Conservation (phyloP, 768 basidiomycete genomes). For the Kwoniella sp. region DNA sequence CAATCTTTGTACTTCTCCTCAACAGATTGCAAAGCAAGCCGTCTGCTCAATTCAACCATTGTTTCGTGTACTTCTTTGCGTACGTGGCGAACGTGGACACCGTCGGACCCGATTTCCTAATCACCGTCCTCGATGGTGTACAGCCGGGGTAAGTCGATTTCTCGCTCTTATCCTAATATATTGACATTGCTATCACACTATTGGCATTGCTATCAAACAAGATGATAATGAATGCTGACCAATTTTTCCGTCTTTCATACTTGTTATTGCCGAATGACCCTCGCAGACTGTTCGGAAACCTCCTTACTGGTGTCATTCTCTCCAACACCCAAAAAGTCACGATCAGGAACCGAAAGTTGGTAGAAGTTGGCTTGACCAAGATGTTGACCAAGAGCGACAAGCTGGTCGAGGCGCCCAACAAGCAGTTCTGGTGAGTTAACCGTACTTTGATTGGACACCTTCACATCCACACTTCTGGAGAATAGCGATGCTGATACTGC, state of each 20-base stretch:
- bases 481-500: neutral
- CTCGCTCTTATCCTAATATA: too few relatives aligned
- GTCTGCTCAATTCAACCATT: slow-evolving; percentile 82
- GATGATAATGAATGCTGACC: too few relatives aligned
- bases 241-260: too few relatives aligned
- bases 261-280: too few relatives aligned
- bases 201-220: too few relatives aligned
- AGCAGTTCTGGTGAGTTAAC: slow-evolving; percentile 64
- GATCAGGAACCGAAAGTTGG: slow-evolving; percentile 80
- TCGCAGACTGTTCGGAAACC: slow-evolving; percentile 74
- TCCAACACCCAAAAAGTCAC: slow-evolving; percentile 80
- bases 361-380: slow-evolving; percentile 74
- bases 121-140: slow-evolving; percentile 75
- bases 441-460: neutral
- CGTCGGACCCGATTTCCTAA: slow-evolving; percentile 76
- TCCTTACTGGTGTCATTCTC: slow-evolving; percentile 73
- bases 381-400: slow-evolving; percentile 72
- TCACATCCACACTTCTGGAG: too few relatives aligned
- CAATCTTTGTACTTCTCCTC: slow-evolving; percentile 70
- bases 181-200: too few relatives aligned
- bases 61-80: slow-evolving; percentile 76
- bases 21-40: slow-evolving; percentile 84
- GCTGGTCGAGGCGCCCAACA: slow-evolving; percentile 69
- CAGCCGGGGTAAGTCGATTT: slow-evolving; percentile 70
- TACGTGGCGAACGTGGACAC: slow-evolving; percentile 74